phyloP scores from a whole-genome alignment of 2,329 filamentous ascomycete genomes.

The Beauveria medogensis region DNA sequence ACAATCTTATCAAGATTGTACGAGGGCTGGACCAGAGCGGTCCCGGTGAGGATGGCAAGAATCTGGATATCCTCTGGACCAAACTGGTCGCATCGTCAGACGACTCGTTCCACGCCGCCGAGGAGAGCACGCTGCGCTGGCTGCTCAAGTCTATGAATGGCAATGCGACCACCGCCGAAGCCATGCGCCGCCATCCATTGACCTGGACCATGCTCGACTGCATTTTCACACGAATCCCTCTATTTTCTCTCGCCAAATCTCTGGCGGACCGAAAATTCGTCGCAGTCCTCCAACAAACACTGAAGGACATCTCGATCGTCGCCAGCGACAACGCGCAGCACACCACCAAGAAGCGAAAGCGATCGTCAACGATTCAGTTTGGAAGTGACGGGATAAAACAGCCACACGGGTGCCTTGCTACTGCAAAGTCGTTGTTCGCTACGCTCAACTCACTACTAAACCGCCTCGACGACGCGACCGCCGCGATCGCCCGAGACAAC shows the following conservation, averaged over 20 bases:
- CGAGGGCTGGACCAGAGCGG: conserved; percentile 47
- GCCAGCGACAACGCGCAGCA: conserved; percentile 18
- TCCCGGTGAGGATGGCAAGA: conserved; percentile 35
- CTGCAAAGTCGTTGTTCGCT: conserved; percentile 40
- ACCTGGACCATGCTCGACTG: conserved; percentile 55
- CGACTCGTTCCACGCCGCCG: conserved; percentile 41
- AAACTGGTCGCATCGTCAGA: conserved; percentile 34
- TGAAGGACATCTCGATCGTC: conserved; percentile 47
- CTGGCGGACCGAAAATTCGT: conserved; percentile 64
- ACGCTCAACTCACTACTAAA: conserved; percentile 39
- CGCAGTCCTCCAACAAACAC: conserved; percentile 54
- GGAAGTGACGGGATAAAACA: conserved; percentile 33
- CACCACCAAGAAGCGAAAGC: conserved; percentile 38
- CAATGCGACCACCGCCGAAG: conserved; percentile 38
- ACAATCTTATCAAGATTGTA: conserved; percentile 42
- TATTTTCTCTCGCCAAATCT: conserved; percentile 61
- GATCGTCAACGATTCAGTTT: conserved; percentile 27
- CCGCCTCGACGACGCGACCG: conserved; percentile 30
- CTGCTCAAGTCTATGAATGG: conserved; percentile 55
- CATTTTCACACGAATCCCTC: conserved; percentile 56
- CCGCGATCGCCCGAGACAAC: conserved; percentile 31
- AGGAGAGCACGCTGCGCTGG: conserved; percentile 53
- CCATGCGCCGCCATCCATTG: conserved; percentile 45
- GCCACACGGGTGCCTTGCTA: conserved; percentile 33
- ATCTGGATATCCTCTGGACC: conserved; percentile 41